Evolutionary conservation across 345 rosid species (phyloP).

Genomic region (Gossypium arboreum): DNA sequence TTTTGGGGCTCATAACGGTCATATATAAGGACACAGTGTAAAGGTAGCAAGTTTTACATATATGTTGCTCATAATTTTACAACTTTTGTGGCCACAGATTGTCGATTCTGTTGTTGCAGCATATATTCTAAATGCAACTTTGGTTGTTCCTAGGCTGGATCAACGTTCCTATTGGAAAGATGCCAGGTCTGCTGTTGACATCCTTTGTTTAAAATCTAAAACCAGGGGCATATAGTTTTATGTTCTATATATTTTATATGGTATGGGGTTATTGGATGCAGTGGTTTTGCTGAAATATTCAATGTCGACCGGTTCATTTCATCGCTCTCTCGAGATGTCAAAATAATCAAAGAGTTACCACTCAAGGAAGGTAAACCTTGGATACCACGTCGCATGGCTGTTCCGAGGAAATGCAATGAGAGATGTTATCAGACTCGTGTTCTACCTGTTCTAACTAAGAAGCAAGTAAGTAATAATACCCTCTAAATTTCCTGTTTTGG

Average conservation of each 20-base stretch:
- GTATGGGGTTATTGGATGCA: conserved; percentile 38
- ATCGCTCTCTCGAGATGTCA: conserved; percentile 57
- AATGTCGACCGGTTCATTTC: conserved; percentile 80
- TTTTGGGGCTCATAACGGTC: not conserved
- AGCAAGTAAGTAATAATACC: conserved; percentile 38
- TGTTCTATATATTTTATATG: conserved; percentile 13
- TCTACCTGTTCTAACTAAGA: conserved; percentile 51
- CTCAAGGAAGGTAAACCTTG: conserved; percentile 41
- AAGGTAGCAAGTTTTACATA: not conserved
- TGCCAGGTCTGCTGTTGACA: conserved; percentile 43
- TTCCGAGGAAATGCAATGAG: conserved; percentile 83
- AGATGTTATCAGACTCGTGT: conserved; percentile 47
- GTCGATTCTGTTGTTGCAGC: conserved; percentile 88
- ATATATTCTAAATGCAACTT: conserved; percentile 87
- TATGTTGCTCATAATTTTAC: conserved; percentile 2
- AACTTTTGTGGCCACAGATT: conserved; percentile 45
- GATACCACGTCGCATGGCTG: conserved; percentile 56
- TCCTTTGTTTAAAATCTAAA: conserved; percentile 2
- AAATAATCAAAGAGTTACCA: conserved; percentile 66
- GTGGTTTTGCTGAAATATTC: conserved; percentile 74
- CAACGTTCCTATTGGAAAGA: conserved; percentile 90
- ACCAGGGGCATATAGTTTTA: conserved; percentile 4
- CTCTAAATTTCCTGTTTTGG: not conserved
- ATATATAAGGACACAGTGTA: not conserved
- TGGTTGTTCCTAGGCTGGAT: conserved; percentile 81